These are phyloP conservation scores for Botryotinia narcissicola DNA, from an alignment of 2,329 filamentous ascomycete genomes.

Conservation along the genomic window DNA sequence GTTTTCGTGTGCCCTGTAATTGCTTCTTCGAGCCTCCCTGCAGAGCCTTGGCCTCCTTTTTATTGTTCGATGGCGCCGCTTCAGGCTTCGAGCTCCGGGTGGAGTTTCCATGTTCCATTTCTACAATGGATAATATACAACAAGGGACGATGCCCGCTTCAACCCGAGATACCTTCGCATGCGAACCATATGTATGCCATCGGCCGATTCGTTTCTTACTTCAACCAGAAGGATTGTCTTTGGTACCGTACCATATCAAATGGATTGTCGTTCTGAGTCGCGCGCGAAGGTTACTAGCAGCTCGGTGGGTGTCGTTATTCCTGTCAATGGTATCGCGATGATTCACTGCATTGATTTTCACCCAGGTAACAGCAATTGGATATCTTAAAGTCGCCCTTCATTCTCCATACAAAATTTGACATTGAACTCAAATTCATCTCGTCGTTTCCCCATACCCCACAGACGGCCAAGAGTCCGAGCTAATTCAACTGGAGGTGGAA, in stretches of 20 bases:
- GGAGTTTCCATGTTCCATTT: constrained; percentile 20
- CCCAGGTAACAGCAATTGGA: not conserved
- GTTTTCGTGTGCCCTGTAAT: constrained; percentile 34
- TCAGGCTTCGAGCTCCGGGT: constrained; percentile 7
- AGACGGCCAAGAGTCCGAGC: not conserved
- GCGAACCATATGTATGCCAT: not conserved
- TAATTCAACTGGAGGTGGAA: not conserved
- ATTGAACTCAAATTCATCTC: not conserved
- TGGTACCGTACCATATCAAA: not conserved
- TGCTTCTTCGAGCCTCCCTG: constrained; percentile 6
- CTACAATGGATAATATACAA: constrained; percentile 2
- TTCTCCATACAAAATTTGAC: constrained; percentile 9
- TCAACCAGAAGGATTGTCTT: not conserved
- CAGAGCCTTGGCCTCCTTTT: constrained; percentile 17
- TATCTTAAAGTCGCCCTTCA: not conserved
- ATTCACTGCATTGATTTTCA: not conserved
- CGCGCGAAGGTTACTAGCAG: not conserved
- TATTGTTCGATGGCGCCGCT: constrained; percentile 19
- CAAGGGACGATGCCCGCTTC: constrained; percentile 17
- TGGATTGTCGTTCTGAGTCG: not conserved
- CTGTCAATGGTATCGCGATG: not conserved
- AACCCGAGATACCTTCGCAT: constrained; percentile 9
- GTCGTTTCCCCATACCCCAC: constrained; percentile 19
- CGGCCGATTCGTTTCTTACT: not conserved
- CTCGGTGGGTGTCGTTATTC: not conserved